A percentile compares a stretch with the other conserved stretches of the same genome.
phyloP scores from a whole-genome alignment of 2,329 filamentous ascomycete species.

The Microcera coccophila region DNA sequence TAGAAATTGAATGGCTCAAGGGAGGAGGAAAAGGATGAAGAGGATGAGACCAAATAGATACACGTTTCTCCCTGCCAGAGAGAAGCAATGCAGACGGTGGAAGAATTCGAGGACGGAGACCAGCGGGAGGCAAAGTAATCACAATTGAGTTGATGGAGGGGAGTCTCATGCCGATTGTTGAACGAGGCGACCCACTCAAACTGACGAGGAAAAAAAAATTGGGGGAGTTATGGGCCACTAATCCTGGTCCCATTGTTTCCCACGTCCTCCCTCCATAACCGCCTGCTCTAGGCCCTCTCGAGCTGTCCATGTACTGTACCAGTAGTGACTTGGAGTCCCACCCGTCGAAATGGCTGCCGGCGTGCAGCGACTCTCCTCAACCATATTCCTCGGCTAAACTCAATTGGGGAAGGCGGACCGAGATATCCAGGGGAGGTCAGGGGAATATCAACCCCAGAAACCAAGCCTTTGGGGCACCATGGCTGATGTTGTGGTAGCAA shows the following conservation, averaged over 20 bases:
- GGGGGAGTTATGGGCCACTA: constrained; percentile 27
- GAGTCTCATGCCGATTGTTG: constrained; percentile 35
- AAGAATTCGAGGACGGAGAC: constrained; percentile 17
- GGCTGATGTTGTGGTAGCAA: constrained; percentile 4
- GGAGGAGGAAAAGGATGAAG: constrained; percentile 12
- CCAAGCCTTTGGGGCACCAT: constrained; percentile 21
- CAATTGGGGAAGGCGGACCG: constrained; percentile 18
- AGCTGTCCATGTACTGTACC: constrained; percentile 8
- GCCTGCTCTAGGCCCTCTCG: neutral
- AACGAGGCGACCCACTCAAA: constrained; percentile 34
- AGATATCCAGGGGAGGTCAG: constrained; percentile 23
- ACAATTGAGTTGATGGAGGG: constrained; percentile 27
- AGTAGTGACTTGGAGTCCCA: constrained; percentile 21
- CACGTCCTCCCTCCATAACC: neutral
- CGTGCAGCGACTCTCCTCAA: constrained; percentile 39
- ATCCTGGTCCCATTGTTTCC: constrained; percentile 18
- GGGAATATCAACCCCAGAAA: constrained; percentile 29
- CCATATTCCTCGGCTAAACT: constrained; percentile 39
- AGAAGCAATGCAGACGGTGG: constrained; percentile 24
- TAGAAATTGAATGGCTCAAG: constrained; percentile 8
- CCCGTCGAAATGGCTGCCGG: constrained; percentile 25
- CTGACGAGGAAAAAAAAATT: constrained; percentile 33
- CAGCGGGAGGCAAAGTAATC: constrained; percentile 20
- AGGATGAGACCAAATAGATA: constrained; percentile 22
- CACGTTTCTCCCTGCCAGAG: constrained; percentile 25